Conservation (phyloP, 2,329 filamentous ascomycete species). For the Arthrinium phaeospermum region DNA sequence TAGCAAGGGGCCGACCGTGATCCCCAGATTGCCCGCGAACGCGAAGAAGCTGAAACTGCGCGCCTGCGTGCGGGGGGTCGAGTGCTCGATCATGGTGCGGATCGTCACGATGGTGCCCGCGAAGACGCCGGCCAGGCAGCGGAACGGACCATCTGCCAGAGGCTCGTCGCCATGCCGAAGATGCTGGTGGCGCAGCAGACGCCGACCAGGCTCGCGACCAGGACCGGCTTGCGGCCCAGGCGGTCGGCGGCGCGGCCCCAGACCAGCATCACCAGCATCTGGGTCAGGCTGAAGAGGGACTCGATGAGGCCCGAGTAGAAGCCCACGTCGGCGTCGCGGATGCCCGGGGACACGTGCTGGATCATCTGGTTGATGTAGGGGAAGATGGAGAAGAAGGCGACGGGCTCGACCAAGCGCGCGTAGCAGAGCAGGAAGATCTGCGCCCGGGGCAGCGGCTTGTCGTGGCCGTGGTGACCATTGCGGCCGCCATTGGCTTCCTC, state of each 20-base stretch:
- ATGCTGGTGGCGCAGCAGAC: slow-evolving; percentile 64
- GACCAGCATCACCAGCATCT: slow-evolving; percentile 77
- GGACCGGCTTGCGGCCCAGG: slow-evolving; percentile 73
- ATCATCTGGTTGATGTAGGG: slow-evolving; percentile 84
- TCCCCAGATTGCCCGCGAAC: slow-evolving; percentile 75
- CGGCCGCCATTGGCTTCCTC: neutral
- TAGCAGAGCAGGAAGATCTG: slow-evolving; percentile 79
- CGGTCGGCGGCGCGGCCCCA: slow-evolving; percentile 75
- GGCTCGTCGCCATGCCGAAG: slow-evolving; percentile 69
- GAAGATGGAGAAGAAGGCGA: slow-evolving; percentile 85
- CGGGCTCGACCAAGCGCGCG: slow-evolving; percentile 73
- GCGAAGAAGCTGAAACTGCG: slow-evolving; percentile 78
- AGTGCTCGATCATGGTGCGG: slow-evolving; percentile 79
- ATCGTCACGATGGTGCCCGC: slow-evolving; percentile 76
- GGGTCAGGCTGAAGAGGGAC: slow-evolving; percentile 74
- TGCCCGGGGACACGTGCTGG: slow-evolving; percentile 60
- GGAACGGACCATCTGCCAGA: slow-evolving; percentile 77
- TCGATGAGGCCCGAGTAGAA: slow-evolving; percentile 82
- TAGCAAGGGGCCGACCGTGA: slow-evolving; percentile 73
- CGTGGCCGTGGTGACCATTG: slow-evolving; percentile 38
- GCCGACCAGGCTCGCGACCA: slow-evolving; percentile 70
- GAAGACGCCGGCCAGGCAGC: slow-evolving; percentile 75
- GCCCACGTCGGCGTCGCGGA: slow-evolving; percentile 71
- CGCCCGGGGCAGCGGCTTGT: slow-evolving; percentile 59
- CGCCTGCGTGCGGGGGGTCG: slow-evolving; percentile 72